Evolutionary conservation across 345 rosid species (phyloP), one percentile per base, ranked within the genome.

Genomic region (Eucalyptus microcorys): DNA sequence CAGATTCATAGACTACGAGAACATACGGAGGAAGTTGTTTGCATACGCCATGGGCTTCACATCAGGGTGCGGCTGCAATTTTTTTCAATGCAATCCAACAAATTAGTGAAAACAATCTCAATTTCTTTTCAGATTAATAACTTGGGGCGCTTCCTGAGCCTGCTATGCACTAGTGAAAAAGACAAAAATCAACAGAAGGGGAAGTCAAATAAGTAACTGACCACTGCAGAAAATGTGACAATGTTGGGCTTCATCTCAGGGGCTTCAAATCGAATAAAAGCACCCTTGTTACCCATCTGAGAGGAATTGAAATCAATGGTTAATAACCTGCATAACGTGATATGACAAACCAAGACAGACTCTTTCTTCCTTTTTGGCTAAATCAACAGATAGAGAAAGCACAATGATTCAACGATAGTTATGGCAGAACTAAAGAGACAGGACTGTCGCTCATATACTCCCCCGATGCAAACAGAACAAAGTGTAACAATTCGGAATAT

Each of bases 201-300:
- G n/a, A 59, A 30, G 87, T 14, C 13, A 34, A 80, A 45, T 17
- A 50, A 86, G 88, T 86, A 49, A 94, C 99, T 95, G 83, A 96
- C 99, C 98, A 98, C 99, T 40, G 99, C 97, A 45, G 99, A 93
- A 94, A 96, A 98, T 43, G 99, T 95, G 80, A 96, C 97, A 87
- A 98, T 92, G 88, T 98, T 94, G 48, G 99, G 99, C 95, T 96
- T 96, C 98, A 98, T 90, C 47, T 94, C 95, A 10, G 98, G 99
- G 88, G 99, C 96, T 93, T 95, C 96, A 83, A 97, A 98, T 64
- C 96, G 97, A 90, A 98, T 98, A 89, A 94, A 96, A 61, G 99
- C 99, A 87, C 99, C 99, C 90, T 98, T 97, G 92, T 98, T 98
- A 88, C 99, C 99, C 99, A 97, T 98, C 99, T 98, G 96, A 93